Evolutionary conservation across 2,329 filamentous ascomycete species (phyloP).

Genomic region (Paecilomyces sp.): DNA sequence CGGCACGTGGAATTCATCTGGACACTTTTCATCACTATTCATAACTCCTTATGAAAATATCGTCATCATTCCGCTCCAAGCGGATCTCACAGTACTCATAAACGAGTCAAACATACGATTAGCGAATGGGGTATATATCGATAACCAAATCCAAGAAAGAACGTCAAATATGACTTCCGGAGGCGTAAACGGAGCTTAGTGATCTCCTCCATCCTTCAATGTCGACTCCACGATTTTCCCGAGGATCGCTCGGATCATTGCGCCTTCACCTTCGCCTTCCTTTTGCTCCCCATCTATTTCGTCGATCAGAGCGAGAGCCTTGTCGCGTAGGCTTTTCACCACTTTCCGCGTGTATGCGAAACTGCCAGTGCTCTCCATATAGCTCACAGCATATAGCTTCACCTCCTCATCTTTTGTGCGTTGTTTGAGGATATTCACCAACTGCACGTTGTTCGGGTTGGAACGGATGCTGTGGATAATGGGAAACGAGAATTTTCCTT

Average conservation of each 20-base stretch:
- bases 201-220: constrained; percentile 16
- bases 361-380: constrained; percentile 85
- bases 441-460: constrained; percentile 54
- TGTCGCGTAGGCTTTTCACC: constrained; percentile 54
- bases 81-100: not conserved
- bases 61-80: not conserved
- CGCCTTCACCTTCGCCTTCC: constrained; percentile 47
- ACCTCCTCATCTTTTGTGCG: constrained; percentile 80
- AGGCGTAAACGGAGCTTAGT: not conserved
- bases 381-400: constrained; percentile 81
- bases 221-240: constrained; percentile 53
- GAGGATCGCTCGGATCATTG: constrained; percentile 58
- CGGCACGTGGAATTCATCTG: not conserved
- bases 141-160: not conserved
- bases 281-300: constrained; percentile 42
- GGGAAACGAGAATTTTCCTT: constrained; percentile 95
- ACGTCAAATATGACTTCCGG: not conserved
- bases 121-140: not conserved
- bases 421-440: constrained; percentile 89
- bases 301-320: constrained; percentile 57
- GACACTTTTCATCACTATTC: not conserved
- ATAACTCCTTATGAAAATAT: not conserved
- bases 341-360: constrained; percentile 78
- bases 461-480: constrained; percentile 84
- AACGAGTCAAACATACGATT: not conserved